Evolutionary conservation across 352 stramenopile genomes (phyloP).

Genomic region (Phytophthora hibernalis): DNA sequence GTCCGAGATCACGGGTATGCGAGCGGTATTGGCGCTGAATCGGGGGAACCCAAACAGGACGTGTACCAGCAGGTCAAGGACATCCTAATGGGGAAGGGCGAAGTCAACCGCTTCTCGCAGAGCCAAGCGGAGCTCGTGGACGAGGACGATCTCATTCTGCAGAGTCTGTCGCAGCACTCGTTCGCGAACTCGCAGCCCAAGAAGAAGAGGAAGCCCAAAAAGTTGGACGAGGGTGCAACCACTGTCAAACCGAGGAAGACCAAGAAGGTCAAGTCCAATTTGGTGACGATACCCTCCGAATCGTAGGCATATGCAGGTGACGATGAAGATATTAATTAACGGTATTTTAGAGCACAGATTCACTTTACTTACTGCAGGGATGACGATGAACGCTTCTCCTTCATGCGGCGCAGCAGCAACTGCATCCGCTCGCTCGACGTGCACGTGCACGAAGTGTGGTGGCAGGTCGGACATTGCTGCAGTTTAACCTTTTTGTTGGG

Average conservation of each 20-base stretch:
- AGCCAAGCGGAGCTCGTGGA: conserved; percentile 43
- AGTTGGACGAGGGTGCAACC: conserved; percentile 6
- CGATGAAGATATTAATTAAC: conserved; percentile 30
- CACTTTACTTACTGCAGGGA: conserved; percentile 30
- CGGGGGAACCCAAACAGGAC: conserved; percentile 41
- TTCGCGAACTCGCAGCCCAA: conserved; percentile 43
- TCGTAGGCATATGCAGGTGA: background rate
- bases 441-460: conserved; percentile 44
- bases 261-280: conserved; percentile 24
- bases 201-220: conserved; percentile 36
- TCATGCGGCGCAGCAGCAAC: conserved; percentile 47
- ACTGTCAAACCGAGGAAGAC: conserved; percentile 12
- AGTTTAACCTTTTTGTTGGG: conserved; percentile 65
- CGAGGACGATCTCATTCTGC: conserved; percentile 78
- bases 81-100: conserved; percentile 59
- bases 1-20: conserved; percentile 44
- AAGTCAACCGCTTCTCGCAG: conserved; percentile 58
- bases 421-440: conserved; percentile 50
- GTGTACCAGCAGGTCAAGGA: conserved; percentile 51
- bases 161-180: conserved; percentile 77
- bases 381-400: conserved; percentile 43
- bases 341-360: conserved; percentile 19
- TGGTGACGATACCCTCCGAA: conserved; percentile 20
- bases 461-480: conserved; percentile 39
- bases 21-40: conserved; percentile 48